Conservation (phyloP, 345 rosid species). For the Ceriops tagal region DNA sequence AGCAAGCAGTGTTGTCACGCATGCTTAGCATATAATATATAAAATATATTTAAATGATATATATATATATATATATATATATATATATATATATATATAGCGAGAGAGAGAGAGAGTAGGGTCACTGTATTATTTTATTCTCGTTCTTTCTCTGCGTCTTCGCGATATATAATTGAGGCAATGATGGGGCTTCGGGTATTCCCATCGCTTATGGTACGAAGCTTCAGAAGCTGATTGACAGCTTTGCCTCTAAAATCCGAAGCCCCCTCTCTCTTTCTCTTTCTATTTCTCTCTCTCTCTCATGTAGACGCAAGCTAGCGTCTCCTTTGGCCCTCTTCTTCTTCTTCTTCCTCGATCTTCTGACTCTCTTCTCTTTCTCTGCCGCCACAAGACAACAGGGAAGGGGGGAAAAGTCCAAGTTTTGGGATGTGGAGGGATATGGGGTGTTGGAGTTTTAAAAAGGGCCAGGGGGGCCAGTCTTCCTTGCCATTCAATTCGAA, state of each 20-base stretch:
- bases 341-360: no score
- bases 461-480: no score
- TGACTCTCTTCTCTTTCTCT: neutral
- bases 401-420: neutral
- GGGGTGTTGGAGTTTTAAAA: neutral
- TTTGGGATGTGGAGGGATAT: neutral
- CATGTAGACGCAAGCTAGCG: slow-evolving; percentile 17
- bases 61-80: no score
- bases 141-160: neutral
- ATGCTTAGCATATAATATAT: no score
- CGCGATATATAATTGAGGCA: slow-evolving; percentile 33
- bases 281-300: neutral
- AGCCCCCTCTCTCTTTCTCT: neutral
- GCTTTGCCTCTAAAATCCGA: neutral
- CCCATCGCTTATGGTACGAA: slow-evolving; percentile 34
- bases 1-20: no score
- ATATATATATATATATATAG: no score
- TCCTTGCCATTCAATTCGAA: slow-evolving; percentile 10
- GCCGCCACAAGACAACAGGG: slow-evolving; percentile 30
- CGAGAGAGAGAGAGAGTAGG: no score
- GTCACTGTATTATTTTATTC: no score
- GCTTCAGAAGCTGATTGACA: slow-evolving; percentile 34
- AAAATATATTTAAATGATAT: no score
- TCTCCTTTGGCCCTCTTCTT: neutral
- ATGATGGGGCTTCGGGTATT: slow-evolving; percentile 50